Evolutionary conservation across 2,329 filamentous ascomycete genomes (phyloP).

Genomic region (Clonostachys solani): DNA sequence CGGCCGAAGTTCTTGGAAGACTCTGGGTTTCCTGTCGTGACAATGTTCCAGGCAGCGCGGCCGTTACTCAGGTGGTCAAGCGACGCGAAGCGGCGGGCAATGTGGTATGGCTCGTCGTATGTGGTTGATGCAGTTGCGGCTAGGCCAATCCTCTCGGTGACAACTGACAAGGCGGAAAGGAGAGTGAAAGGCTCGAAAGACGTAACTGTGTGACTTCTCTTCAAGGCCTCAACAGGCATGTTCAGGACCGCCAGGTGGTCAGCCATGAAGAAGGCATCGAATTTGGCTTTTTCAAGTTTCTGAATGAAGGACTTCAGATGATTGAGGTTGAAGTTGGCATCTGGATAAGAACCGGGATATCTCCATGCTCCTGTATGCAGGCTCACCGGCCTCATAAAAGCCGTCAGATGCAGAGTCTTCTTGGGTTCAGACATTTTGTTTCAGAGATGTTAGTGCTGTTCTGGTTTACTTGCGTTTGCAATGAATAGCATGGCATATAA

Average conservation of each 20-base stretch:
- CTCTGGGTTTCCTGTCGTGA: no score
- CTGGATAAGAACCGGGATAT: slow-evolving; percentile 47
- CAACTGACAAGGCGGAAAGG: slow-evolving; percentile 40
- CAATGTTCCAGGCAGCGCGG: no score
- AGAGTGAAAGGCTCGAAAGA: slow-evolving; percentile 53
- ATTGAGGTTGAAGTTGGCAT: slow-evolving; percentile 53
- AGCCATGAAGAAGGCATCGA: no score
- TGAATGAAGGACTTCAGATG: slow-evolving; percentile 22
- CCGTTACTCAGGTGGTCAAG: slow-evolving; percentile 45
- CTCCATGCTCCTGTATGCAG: slow-evolving; percentile 53
- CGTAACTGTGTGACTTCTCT: slow-evolving; percentile 52
- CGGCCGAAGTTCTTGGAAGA: no score
- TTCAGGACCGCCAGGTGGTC: no score
- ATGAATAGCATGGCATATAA: no score
- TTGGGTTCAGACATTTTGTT: no score
- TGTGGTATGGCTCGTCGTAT: slow-evolving; percentile 49
- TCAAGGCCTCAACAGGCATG: slow-evolving; percentile 47
- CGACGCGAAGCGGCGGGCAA: slow-evolving; percentile 48
- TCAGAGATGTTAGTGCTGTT: no score
- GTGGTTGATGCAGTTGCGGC: slow-evolving; percentile 50
- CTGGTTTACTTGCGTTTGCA: no score
- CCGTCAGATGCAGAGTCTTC: slow-evolving; percentile 38
- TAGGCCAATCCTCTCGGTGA: slow-evolving; percentile 45
- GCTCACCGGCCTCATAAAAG: slow-evolving; percentile 54
- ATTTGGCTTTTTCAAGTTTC: no score